Conservation (phyloP, 257 asterid species). For the Schizonepeta tenuifolia region DNA sequence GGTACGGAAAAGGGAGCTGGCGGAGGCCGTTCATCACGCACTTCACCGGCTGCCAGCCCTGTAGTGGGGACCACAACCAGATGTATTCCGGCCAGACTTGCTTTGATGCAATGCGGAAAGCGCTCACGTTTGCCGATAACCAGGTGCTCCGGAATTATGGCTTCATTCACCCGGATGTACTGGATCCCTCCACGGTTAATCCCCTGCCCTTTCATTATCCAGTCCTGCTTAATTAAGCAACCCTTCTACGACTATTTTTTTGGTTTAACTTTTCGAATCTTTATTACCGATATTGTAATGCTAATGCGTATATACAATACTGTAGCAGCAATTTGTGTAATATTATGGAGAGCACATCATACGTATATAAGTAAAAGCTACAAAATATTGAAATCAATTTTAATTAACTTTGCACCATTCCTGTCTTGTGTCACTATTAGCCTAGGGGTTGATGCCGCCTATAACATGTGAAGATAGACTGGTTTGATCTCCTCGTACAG, state of each 20-base stretch:
- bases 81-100: conserved; percentile 84
- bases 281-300: conserved; percentile 10
- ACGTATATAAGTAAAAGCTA: not conserved
- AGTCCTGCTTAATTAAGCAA: conserved; percentile 57
- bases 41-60: conserved; percentile 98
- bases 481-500: no score
- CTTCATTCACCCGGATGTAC: conserved; percentile 60
- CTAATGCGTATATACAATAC: not conserved
- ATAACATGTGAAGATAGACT: no score
- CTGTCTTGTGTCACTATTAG: no score
- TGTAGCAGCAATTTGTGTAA: not conserved
- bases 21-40: conserved; percentile 94
- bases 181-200: conserved; percentile 65
- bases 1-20: conserved; percentile 74
- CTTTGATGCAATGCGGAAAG: conserved; percentile 75
- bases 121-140: conserved; percentile 85
- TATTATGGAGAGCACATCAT: not conserved
- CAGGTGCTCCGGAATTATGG: conserved; percentile 90
- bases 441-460: no score
- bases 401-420: no score
- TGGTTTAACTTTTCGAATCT: not conserved
- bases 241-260: not conserved
- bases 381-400: no score
- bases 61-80: conserved; percentile 86
- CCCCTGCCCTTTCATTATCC: conserved; percentile 84